Conservation (phyloP, 257 asterid species). For the Petrea volubilis region DNA sequence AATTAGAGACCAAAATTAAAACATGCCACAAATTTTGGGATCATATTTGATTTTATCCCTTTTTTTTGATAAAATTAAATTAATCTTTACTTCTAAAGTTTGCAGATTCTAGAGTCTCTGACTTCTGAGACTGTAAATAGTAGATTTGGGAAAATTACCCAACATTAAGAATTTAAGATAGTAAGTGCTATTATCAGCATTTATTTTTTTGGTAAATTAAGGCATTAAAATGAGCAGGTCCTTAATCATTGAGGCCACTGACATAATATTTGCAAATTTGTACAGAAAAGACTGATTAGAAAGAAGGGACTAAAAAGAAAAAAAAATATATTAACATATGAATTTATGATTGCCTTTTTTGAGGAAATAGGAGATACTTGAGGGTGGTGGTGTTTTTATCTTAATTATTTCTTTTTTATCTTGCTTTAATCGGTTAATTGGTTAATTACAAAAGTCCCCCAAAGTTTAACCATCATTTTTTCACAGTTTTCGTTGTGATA, state of each 20-base stretch:
- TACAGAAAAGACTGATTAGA: neutral
- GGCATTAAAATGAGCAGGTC: neutral
- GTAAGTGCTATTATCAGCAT: conserved; percentile 19
- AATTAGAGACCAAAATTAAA: too few relatives aligned
- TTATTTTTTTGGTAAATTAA: conserved; percentile 8
- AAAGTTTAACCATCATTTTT: too few relatives aligned
- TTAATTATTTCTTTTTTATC: too few relatives aligned
- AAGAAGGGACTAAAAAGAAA: neutral
- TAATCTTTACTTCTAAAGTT: neutral
- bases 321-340: neutral
- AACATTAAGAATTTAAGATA: conserved; percentile 11
- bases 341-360: neutral
- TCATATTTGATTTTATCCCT: too few relatives aligned
- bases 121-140: neutral
- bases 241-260: conserved; percentile 31
- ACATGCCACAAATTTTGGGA: too few relatives aligned
- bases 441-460: too few relatives aligned
- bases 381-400: neutral
- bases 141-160: conserved; percentile 20
- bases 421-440: too few relatives aligned
- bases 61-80: too few relatives aligned
- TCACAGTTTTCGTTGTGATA: too few relatives aligned
- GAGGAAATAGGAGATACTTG: neutral
- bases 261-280: conserved; percentile 13
- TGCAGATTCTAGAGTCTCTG: neutral